These are phyloP conservation scores for Trichoderma citrinoviride DNA, from an alignment of 2,329 filamentous ascomycete genomes.

Conservation along the genomic window DNA sequence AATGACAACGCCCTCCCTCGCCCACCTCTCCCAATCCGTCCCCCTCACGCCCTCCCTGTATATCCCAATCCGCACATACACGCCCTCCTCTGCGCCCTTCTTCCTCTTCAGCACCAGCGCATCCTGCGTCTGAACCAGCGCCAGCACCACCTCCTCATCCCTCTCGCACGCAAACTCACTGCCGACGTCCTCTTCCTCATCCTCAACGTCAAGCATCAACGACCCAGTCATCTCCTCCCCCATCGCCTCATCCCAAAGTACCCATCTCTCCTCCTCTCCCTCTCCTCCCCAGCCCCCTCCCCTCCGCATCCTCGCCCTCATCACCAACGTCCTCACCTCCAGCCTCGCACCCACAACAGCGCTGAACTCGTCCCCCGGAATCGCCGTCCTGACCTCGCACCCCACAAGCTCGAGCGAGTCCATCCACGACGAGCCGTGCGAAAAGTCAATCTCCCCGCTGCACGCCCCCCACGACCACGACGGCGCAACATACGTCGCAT, in stretches of 20 bases:
- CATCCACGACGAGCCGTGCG: not conserved
- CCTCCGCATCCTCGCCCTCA: not conserved
- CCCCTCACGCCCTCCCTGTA: not conserved
- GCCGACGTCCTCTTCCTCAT: not conserved
- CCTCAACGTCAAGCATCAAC: not conserved
- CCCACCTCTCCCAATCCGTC: not conserved
- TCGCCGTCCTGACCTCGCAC: not conserved
- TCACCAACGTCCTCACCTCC: constrained; percentile 1
- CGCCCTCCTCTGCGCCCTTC: not conserved
- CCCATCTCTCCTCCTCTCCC: not conserved
- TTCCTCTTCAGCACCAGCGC: constrained; percentile 2
- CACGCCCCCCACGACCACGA: constrained; percentile 10
- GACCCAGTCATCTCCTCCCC: not conserved
- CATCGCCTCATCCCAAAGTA: constrained; percentile 1
- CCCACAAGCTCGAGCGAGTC: not conserved
- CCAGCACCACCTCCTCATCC: not conserved
- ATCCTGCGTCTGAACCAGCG: not conserved
- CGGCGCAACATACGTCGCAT: constrained; percentile 4
- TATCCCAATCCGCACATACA: not conserved
- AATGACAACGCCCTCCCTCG: not conserved
- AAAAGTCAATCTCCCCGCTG: constrained; percentile 10
- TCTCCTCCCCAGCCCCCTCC: not conserved
- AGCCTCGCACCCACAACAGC: not conserved
- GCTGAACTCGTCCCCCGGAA: not conserved
- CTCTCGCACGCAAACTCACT: not conserved